Conservation (phyloP, 2,329 filamentous ascomycete genomes). For the Neofusicoccum kwambonambiense region DNA sequence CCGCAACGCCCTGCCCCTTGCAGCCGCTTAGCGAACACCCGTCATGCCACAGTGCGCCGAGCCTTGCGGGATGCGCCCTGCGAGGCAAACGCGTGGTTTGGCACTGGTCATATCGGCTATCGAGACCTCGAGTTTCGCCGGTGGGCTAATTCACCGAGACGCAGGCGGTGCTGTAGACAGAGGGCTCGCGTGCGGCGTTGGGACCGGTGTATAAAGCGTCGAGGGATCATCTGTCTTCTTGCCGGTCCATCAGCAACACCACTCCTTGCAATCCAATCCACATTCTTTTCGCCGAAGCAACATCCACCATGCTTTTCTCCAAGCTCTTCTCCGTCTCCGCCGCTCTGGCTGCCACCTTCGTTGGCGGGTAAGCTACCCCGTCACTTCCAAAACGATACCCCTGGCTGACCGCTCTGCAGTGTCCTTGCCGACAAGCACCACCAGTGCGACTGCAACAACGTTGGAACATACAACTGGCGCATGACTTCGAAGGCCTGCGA, state of each 20-base stretch:
- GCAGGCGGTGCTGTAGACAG: no score
- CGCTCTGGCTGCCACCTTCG: neutral
- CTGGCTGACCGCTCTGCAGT: neutral
- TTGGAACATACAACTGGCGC: neutral
- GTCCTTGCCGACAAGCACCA: neutral
- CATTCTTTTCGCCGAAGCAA: neutral
- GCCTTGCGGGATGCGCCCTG: neutral
- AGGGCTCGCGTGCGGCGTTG: no score
- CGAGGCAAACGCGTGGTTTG: neutral
- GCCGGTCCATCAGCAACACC: neutral
- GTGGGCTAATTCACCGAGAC: neutral
- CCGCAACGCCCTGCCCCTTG: neutral
- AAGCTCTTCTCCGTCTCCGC: neutral
- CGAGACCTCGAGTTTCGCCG: neutral
- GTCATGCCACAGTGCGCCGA: neutral
- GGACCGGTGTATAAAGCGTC: neutral
- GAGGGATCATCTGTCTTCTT: neutral
- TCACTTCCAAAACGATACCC: neutral
- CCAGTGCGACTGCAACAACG: neutral
- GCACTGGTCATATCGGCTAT: neutral
- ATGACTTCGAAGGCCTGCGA: neutral
- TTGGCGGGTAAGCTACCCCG: neutral
- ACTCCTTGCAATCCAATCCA: neutral
- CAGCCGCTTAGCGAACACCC: neutral
- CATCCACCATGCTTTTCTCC: neutral